These are phyloP conservation scores for Alloteropsis semialata DNA, from an alignment of 176 grass and related monocot genomes.

Conservation along the genomic window DNA sequence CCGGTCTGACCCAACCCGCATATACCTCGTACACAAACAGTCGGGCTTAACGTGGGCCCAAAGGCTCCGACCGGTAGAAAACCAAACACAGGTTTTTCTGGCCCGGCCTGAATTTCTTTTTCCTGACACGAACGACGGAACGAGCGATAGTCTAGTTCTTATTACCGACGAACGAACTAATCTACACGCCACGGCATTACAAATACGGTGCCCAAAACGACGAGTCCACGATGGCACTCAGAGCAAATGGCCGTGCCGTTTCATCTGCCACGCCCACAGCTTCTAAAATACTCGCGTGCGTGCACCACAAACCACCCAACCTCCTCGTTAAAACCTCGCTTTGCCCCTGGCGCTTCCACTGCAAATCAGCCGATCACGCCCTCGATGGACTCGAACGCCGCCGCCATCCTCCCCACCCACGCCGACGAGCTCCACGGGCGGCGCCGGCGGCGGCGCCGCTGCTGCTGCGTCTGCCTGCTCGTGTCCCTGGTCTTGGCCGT, in stretches of 20 bases:
- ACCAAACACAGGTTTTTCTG: no score
- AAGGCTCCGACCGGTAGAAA: no score
- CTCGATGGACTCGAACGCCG: not conserved
- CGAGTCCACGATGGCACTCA: not conserved
- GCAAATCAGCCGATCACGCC: not conserved
- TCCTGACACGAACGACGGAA: not conserved
- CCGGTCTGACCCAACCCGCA: no score
- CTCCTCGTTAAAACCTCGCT: not conserved
- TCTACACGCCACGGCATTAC: not conserved
- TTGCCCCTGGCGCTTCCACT: not conserved
- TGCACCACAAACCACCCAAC: not conserved
- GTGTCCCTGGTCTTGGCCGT: no score
- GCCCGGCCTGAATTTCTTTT: no score
- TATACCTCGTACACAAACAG: no score
- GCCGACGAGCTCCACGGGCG: not conserved
- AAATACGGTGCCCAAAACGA: not conserved
- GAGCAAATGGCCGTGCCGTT: not conserved
- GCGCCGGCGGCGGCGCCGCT: not conserved
- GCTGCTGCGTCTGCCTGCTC: constrained; percentile 24
- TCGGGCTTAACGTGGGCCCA: no score
- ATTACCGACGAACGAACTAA: not conserved
- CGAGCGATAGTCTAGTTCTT: not conserved
- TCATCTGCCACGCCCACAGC: not conserved
- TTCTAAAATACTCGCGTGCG: not conserved
- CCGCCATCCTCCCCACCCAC: not conserved